These are phyloP conservation scores for Carpinus viminea DNA, from an alignment of 306 rosid species.

Conservation along the genomic window DNA sequence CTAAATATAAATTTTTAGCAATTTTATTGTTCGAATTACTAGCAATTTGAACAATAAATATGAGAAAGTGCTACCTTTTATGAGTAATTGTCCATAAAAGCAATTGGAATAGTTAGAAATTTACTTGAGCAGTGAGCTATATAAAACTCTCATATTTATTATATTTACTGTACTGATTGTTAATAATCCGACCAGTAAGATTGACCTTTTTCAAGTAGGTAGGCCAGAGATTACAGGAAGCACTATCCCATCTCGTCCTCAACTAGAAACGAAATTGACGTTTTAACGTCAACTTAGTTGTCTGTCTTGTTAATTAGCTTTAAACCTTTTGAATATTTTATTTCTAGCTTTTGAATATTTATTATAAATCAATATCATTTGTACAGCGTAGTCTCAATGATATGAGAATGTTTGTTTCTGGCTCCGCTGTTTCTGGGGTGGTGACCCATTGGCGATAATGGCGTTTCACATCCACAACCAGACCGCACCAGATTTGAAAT, in stretches of 20 bases:
- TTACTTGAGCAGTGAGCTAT: no score
- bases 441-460: constrained; percentile 39
- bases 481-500: neutral
- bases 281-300: neutral
- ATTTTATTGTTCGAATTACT: no score
- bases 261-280: neutral
- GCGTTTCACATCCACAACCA: constrained; percentile 30
- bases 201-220: no score
- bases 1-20: no score
- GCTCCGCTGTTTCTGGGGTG: constrained; percentile 42
- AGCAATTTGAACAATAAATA: no score
- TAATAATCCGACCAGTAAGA: no score
- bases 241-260: neutral
- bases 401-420: constrained; percentile 29
- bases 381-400: neutral
- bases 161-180: no score
- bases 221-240: no score
- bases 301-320: neutral
- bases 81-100: no score
- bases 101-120: no score
- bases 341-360: neutral
- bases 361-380: neutral
- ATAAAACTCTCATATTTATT: no score
- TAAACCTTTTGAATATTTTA: neutral
- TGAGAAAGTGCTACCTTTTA: no score